Evolutionary conservation across 306 rosid genomes (phyloP), one percentile per base, ranked within the genome.

Genomic region (Dalbergia oliveri): DNA sequence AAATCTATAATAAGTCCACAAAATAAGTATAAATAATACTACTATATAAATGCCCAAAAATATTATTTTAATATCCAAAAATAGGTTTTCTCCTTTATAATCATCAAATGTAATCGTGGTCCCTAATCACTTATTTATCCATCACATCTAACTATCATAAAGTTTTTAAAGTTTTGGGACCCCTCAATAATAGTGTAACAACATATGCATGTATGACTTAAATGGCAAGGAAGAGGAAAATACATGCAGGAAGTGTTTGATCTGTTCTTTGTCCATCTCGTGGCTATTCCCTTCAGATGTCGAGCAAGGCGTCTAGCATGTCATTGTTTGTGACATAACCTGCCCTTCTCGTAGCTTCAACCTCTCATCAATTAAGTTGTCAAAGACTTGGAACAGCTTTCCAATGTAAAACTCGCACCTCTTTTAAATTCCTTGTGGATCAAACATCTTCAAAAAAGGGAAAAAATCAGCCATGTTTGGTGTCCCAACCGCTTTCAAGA

Each of bases 381-480:
- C 33, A 18, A 66, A 66, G 31, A 66, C 33, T 15, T 10, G 15
- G 11, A 66, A 39, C 53, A 66, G n/a, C 34, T 66, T 66, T 2
- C 53, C 31, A 18, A 41, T 16, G 6, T 37, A 66, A 66, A 9
- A 0, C 0, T 12, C 51, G 6, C 11, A 39, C 33, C 14, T 39
- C 53, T 26, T 66, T 18, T 5, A 5, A 8, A 66, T 66, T 14
- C 71, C 50, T 5, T 66, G 71, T 9, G 71, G 71, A 18, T 66
- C 71, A 66, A 66, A 3, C 9, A 9, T 8, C 51, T 19, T 66
- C 51, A 66, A 18, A 6, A 1, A 39, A 0, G 71, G 71, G 15
- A 66, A 66, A 41, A 39, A 66, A 41, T 66, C 71, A 10, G 71
- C 51, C 53, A 66, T 3, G 31, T 41, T 66, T 66, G 71, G 71